A percentile compares a stretch with the other conserved stretches of the same genome.
phyloP scores from a whole-genome alignment of 257 asterid genomes.

The Lantana camara region DNA sequence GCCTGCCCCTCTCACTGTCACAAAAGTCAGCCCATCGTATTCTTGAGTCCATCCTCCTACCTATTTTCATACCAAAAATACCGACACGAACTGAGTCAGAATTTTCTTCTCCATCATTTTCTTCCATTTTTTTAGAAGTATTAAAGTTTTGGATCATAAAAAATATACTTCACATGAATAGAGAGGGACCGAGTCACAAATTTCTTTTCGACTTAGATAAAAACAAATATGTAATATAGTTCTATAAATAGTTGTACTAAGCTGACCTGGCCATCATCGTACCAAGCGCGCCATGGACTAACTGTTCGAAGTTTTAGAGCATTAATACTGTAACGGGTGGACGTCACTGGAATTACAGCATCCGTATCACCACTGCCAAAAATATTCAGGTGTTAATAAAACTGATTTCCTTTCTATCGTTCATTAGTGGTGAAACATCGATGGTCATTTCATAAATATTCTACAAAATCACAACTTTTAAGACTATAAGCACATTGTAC shows the following conservation, averaged over 20 bases:
- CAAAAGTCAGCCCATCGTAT: slow-evolving; percentile 76
- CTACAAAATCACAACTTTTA: too few species aligned
- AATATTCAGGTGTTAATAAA: too few species aligned
- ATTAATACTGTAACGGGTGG: slow-evolving; percentile 82
- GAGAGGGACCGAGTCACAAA: too few species aligned
- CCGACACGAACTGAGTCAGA: too few species aligned
- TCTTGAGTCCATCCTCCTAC: slow-evolving; percentile 96
- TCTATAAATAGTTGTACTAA: not conserved
- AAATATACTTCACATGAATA: not conserved
- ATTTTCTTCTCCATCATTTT: not conserved
- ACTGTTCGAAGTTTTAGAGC: slow-evolving; percentile 70
- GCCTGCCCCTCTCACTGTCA: slow-evolving; percentile 90
- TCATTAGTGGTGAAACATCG: too few species aligned
- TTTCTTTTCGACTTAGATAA: not conserved
- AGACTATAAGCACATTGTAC: too few species aligned
- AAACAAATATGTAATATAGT: not conserved
- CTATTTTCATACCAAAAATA: slow-evolving; percentile 34
- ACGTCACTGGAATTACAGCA: slow-evolving; percentile 91
- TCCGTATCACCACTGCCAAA: slow-evolving; percentile 84
- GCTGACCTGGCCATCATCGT: slow-evolving; percentile 83
- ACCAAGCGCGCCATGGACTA: slow-evolving; percentile 88
- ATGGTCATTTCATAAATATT: too few species aligned
- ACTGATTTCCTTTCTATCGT: too few species aligned
- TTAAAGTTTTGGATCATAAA: too few species aligned
- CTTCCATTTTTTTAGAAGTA: too few species aligned